These are phyloP conservation scores for Groenewaldozyma salmanticensis DNA, from an alignment of 805 yeast genomes.

Conservation along the genomic window DNA sequence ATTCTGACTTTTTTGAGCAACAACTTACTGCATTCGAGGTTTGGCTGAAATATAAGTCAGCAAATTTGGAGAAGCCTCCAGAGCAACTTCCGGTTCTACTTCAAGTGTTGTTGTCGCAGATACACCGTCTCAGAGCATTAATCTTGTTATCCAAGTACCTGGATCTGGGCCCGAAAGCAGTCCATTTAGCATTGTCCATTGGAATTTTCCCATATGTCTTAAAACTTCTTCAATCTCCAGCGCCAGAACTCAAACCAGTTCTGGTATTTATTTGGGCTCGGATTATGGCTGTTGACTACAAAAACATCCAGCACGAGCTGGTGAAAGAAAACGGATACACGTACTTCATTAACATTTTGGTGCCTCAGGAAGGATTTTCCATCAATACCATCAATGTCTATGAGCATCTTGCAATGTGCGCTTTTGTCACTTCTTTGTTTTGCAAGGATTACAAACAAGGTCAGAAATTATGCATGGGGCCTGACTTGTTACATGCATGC, in stretches of 20 bases:
- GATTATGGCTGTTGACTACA: constrained; percentile 89
- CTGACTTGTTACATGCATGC: constrained; percentile 62
- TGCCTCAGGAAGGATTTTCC: constrained; percentile 27
- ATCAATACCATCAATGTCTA: constrained; percentile 43
- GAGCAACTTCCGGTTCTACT: constrained; percentile 91
- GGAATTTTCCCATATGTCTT: constrained; percentile 95
- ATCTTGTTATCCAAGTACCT: constrained; percentile 74
- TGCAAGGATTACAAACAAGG: constrained; percentile 73
- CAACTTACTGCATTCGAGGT: constrained; percentile 93
- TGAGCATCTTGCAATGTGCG: constrained; percentile 93
- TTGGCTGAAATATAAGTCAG: constrained; percentile 80
- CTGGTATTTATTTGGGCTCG: constrained; percentile 96
- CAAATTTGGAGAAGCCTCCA: constrained; percentile 77
- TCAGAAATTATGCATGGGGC: constrained; percentile 66
- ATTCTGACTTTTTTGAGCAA: constrained; percentile 90
- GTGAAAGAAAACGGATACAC: constrained; percentile 84
- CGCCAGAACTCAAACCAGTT: constrained; percentile 89
- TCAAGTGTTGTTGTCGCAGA: constrained; percentile 88
- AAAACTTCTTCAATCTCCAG: constrained; percentile 84
- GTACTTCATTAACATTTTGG: constrained; percentile 74
- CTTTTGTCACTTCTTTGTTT: constrained; percentile 78
- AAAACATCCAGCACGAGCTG: constrained; percentile 82
- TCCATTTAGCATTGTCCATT: constrained; percentile 79
- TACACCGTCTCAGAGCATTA: constrained; percentile 83
- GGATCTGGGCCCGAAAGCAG: constrained; percentile 98